These are phyloP conservation scores for Sporothrix variecibatus DNA, from an alignment of 2,329 filamentous ascomycete genomes.

Conservation along the genomic window DNA sequence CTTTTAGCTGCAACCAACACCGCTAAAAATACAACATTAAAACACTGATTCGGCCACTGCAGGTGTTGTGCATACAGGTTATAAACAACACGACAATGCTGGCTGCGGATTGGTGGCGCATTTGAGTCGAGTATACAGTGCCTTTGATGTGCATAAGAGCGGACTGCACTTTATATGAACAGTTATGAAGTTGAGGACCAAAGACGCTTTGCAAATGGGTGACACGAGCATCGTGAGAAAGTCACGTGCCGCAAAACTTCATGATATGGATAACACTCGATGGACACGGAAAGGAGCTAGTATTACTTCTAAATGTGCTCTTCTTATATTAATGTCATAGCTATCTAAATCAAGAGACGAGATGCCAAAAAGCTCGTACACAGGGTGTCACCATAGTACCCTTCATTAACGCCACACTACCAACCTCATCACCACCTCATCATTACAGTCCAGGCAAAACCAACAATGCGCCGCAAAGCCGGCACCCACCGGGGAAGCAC, in stretches of 20 bases:
- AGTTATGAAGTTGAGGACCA: background rate
- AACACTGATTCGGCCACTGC: background rate
- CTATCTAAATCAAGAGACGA: constrained; percentile 3
- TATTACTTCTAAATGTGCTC: background rate
- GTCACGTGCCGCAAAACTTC: background rate
- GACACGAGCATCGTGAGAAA: background rate
- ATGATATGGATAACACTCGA: background rate
- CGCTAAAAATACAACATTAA: background rate
- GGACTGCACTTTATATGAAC: background rate
- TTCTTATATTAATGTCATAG: background rate
- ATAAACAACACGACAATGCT: background rate
- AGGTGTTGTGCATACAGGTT: background rate
- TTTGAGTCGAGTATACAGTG: background rate
- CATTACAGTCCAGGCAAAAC: constrained; percentile 55
- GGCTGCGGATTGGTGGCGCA: background rate
- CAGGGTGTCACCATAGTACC: background rate
- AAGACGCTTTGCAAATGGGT: background rate
- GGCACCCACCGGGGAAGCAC: constrained; percentile 55
- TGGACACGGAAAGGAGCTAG: background rate
- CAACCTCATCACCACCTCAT: background rate
- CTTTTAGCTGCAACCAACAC: background rate
- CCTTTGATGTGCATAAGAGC: background rate
- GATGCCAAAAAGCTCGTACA: background rate
- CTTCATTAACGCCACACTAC: background rate
- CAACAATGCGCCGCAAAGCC: constrained; percentile 47